Conservation (phyloP, 495 filamentous ascomycete genomes). For the Lasiosphaeria hispida region DNA sequence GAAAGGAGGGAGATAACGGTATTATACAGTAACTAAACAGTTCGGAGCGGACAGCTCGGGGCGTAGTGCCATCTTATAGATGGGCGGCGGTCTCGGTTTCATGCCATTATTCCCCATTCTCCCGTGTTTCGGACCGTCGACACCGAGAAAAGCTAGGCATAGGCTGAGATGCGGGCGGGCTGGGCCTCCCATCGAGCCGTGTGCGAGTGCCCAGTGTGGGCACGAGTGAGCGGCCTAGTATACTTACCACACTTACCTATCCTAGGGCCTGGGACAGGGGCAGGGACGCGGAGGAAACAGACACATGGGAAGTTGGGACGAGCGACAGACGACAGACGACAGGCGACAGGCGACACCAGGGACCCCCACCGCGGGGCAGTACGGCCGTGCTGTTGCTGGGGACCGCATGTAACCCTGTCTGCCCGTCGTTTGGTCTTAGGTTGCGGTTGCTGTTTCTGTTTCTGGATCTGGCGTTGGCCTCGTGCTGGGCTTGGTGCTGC, state of each 20-base stretch:
- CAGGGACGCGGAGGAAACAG: too few species aligned
- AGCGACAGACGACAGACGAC: too few species aligned
- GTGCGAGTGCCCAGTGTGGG: not conserved
- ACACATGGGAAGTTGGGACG: too few species aligned
- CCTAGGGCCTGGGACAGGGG: too few species aligned
- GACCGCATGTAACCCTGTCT: constrained; percentile 9
- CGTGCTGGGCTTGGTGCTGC: not conserved
- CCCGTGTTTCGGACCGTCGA: constrained; percentile 48
- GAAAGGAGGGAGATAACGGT: constrained; percentile 1
- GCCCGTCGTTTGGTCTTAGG: not conserved
- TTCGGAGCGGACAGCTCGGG: constrained; percentile 4
- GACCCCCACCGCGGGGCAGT: constrained; percentile 16
- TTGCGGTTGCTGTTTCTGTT: not conserved
- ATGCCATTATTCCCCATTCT: constrained; percentile 40
- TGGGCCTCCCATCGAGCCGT: constrained; percentile 16
- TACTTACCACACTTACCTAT: too few species aligned
- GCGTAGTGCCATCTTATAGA: constrained; percentile 26
- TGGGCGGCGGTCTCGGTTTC: constrained; percentile 20
- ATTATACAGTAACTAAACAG: not conserved
- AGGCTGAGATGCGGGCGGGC: constrained; percentile 29
- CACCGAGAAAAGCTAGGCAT: constrained; percentile 45
- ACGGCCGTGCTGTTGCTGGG: not conserved
- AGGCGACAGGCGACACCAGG: not conserved
- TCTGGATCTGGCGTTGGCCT: not conserved
- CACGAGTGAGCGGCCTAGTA: not conserved